phyloP scores from a whole-genome alignment of 1,284 basidiomycete species.

The Peniophora sp. region DNA sequence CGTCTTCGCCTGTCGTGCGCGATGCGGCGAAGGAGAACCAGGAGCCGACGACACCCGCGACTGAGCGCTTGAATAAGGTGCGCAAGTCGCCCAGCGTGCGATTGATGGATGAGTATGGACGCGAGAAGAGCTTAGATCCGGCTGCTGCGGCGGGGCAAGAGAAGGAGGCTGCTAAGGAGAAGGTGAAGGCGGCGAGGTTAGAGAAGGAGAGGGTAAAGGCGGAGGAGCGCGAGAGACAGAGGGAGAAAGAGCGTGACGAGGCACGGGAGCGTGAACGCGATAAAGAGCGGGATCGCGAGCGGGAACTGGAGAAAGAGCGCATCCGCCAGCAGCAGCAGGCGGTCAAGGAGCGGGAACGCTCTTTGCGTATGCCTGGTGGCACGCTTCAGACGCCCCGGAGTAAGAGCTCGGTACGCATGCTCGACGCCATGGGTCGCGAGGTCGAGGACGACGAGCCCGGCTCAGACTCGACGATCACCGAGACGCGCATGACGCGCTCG shows the following conservation, averaged over 20 bases:
- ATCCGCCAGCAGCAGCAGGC: conserved; percentile 1
- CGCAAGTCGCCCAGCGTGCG: conserved; percentile 45
- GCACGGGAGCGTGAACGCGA: conserved; percentile 1
- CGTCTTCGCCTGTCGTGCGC: conserved; percentile 7
- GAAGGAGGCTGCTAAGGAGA: conserved; percentile 12
- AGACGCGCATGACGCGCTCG: conserved; percentile 30
- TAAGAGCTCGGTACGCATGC: conserved; percentile 43
- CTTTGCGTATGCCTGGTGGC: conserved; percentile 15
- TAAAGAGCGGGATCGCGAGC: background rate
- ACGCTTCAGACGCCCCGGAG: conserved; percentile 23
- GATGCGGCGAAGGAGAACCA: conserved; percentile 9
- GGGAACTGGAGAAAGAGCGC: conserved; percentile 4
- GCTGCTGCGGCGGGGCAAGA: conserved; percentile 4
- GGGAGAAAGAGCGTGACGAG: conserved; percentile 5
- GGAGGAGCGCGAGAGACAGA: conserved; percentile 2
- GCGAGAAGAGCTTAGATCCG: conserved; percentile 21
- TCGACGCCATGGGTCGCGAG: conserved; percentile 63
- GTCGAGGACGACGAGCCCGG: conserved; percentile 37
- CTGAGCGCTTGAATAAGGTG: conserved; percentile 19
- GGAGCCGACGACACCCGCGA: conserved; percentile 11
- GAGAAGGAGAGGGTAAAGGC: conserved; percentile 11
- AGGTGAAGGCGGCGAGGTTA: conserved; percentile 5
- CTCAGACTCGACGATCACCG: conserved; percentile 17
- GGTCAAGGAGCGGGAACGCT: conserved; percentile 2
- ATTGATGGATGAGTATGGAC: conserved; percentile 52